A percentile compares a stretch with the other conserved stretches of the same genome.
Evolutionary conservation across 2,329 filamentous ascomycete genomes (phyloP).

Genomic region (Chrysosporium queenslandicum): DNA sequence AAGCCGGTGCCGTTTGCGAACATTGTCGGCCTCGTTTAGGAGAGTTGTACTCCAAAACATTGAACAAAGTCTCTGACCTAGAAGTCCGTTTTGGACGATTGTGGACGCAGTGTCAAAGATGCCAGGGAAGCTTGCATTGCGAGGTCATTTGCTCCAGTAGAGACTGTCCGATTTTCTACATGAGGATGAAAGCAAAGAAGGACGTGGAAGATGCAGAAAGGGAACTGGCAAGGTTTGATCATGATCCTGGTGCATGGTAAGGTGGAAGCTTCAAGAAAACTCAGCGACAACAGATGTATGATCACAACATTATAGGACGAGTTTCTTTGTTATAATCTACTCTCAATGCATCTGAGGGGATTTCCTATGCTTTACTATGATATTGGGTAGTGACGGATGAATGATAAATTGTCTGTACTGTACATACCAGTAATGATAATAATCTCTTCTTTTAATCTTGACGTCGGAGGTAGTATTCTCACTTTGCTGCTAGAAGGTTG

Average conservation of each 20-base stretch:
- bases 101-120: conserved; percentile 97
- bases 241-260: conserved; percentile 63
- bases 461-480: too few relatives aligned
- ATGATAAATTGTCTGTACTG: too few relatives aligned
- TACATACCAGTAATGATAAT: too few relatives aligned
- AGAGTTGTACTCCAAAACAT: conserved; percentile 85
- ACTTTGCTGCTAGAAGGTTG: too few relatives aligned
- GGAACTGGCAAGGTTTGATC: conserved; percentile 81
- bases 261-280: too few relatives aligned
- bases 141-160: conserved; percentile 95
- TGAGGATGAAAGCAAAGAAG: conserved; percentile 99
- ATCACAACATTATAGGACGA: too few relatives aligned
- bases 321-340: too few relatives aligned
- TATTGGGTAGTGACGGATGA: too few relatives aligned
- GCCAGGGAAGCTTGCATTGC: conserved; percentile 94
- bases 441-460: too few relatives aligned
- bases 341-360: too few relatives aligned
- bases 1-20: conserved; percentile 73
- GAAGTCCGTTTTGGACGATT: conserved; percentile 85
- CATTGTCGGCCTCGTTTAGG: conserved; percentile 77
- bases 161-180: conserved; percentile 98
- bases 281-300: too few relatives aligned
- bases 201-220: conserved; percentile 91
- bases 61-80: conserved; percentile 79
- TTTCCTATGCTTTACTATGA: too few relatives aligned